phyloP scores from a whole-genome alignment of 73 alveolate species.

The Urostyla sp. region DNA sequence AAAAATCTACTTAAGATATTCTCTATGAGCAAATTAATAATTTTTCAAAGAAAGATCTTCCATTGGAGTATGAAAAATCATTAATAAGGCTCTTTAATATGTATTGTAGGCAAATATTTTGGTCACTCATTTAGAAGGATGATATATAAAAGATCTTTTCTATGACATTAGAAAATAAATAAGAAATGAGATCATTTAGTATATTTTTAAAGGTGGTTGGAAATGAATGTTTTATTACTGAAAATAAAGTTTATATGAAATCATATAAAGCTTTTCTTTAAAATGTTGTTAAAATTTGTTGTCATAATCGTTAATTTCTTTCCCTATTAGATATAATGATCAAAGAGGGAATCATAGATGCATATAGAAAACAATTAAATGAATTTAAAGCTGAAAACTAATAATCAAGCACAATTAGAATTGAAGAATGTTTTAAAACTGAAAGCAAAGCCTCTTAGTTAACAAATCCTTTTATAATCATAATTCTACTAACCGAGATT shows the following conservation, averaged over 20 bases:
- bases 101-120: constrained; percentile 52
- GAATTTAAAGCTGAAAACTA: constrained; percentile 5
- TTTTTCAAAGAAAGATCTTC: constrained; percentile 30
- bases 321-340: constrained; percentile 45
- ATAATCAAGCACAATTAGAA: constrained; percentile 4
- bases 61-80: constrained; percentile 40
- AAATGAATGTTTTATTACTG: constrained; percentile 54
- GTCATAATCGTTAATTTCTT: background rate
- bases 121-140: constrained; percentile 47
- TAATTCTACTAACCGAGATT: background rate
- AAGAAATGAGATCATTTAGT: constrained; percentile 49
- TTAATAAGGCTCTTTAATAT: constrained; percentile 49
- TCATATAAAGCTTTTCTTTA: constrained; percentile 18
- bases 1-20: constrained; percentile 44
- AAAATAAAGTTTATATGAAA: constrained; percentile 48
- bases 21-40: constrained; percentile 36
- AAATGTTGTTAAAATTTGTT: constrained; percentile 23
- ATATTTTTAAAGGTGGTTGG: constrained; percentile 45
- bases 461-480: constrained; percentile 50
- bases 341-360: constrained; percentile 50
- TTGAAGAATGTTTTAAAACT: constrained; percentile 52
- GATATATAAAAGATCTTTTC: constrained; percentile 28
- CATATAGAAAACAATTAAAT: constrained; percentile 21
- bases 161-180: constrained; percentile 32
- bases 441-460: constrained; percentile 53